Base-by-base conservation (phyloP, 2,329 filamentous ascomycete species). In the Macrophomina tecta region DNA sequence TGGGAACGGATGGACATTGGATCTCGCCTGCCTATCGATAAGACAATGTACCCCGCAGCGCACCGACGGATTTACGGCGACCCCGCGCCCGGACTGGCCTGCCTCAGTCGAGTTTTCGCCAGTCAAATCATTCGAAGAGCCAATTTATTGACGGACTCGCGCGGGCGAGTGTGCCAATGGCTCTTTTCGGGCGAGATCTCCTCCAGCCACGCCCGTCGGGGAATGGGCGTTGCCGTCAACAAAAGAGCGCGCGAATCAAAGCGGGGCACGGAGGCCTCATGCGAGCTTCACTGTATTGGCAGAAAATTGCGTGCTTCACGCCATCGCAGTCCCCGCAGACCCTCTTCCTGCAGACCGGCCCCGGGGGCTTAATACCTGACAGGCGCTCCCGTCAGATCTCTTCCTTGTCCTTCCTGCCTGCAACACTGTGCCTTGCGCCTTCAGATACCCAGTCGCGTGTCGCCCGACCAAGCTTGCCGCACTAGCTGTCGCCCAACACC, bases 301-400 rank as follows among this genome's bases (percentile, higher is more conserved):
- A 28, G n/a, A 45, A 52, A 61, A 66, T 66, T 49, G 64, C 64
- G 64, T 66, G 55, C 53, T 61, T 45, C 11, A 49, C 53, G 64
- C 64, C 53, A 51, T 61, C 45, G 30, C 12, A 40, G 30, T n/a
- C 52, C 63, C 63, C 63, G 51, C 51, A 36, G 45, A 32, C 51
- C 40, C 11, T 58, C 63, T 5, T 49, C 42, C 51, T 40, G 28
- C 12, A n/a, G 40, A 36, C 51, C 52, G 63, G 58, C 49, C 23
- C 48, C 51, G 63, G 52, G 18, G n/a, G 14, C 12, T 18, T 46
- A 38, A 28, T 58, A n/a, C 30, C 23, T 30, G n/a, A 1, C 18
- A 30, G 48, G 23, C 38, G n/a, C 38, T 40, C 2, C n/a, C 58
- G 14, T 11, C 51, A 28, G 48, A 34, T 48, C 9, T 48, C 32